Evolutionary conservation across 2,329 filamentous ascomycete genomes (phyloP).

Genomic region (Alternaria tenuissima): DNA sequence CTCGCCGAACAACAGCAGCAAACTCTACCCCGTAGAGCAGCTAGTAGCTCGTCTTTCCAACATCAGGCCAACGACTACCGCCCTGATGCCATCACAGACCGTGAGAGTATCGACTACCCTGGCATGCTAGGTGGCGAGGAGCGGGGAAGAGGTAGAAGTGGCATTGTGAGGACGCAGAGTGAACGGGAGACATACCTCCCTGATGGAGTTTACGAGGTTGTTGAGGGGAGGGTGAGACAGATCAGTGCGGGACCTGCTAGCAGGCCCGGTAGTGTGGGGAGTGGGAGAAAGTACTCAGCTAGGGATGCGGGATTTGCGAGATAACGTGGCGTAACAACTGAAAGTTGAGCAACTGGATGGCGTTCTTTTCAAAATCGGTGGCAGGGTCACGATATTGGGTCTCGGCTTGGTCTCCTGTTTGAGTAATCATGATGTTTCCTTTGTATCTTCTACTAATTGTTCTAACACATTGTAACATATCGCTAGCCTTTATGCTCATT

Average conservation of each 20-base stretch:
- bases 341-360: no score
- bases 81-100: background rate
- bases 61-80: background rate
- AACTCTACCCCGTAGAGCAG: background rate
- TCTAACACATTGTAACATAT: background rate
- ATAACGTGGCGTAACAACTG: background rate
- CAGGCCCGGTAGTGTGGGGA: background rate
- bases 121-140: background rate
- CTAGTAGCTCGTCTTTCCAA: background rate
- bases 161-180: background rate
- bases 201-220: slow-evolving; percentile 16
- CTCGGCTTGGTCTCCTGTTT: background rate
- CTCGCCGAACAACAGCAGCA: background rate
- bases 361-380: background rate
- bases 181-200: slow-evolving; percentile 10
- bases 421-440: background rate
- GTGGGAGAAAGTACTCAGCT: background rate
- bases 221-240: slow-evolving; percentile 13
- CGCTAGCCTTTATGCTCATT: background rate
- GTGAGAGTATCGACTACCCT: background rate
- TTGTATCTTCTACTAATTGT: background rate
- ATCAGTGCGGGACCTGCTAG: background rate
- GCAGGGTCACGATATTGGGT: no score
- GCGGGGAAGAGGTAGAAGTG: background rate
- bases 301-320: slow-evolving; percentile 11